phyloP scores from a whole-genome alignment of 2,329 filamentous ascomycete genomes.

The Colletotrichum falcatum region DNA sequence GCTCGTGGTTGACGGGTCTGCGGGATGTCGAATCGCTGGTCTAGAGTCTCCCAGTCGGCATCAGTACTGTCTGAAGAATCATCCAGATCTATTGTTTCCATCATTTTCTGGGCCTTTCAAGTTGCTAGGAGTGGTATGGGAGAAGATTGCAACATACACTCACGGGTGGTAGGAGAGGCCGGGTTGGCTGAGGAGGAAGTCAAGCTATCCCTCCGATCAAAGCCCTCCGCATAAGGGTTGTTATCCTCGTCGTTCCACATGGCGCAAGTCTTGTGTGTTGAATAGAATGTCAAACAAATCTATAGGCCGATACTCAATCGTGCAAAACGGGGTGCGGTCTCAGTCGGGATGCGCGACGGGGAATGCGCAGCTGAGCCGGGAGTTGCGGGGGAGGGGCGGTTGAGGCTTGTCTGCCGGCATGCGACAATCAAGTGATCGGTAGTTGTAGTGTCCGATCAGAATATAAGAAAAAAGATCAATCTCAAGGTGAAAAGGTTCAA shows the following conservation, averaged over 20 bases:
- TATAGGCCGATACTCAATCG: conserved; percentile 22
- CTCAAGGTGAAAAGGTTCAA: conserved; percentile 1
- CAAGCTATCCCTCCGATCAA: conserved; percentile 86
- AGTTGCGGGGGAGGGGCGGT: conserved; percentile 38
- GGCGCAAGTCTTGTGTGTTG: conserved; percentile 44
- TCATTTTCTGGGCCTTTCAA: conserved; percentile 47
- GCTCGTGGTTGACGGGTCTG: conserved; percentile 78
- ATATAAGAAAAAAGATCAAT: not conserved
- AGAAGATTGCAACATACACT: conserved; percentile 51
- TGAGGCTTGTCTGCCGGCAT: conserved; percentile 16
- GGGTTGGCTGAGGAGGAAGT: conserved; percentile 75
- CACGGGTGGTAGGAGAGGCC: conserved; percentile 68
- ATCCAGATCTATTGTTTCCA: conserved; percentile 53
- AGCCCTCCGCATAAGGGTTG: conserved; percentile 93
- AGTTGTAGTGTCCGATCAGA: not conserved
- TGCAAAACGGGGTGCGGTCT: conserved; percentile 34
- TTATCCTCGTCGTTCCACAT: conserved; percentile 99
- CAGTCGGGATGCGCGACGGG: conserved; percentile 32
- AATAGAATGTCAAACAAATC: conserved; percentile 23
- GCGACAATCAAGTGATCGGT: conserved; percentile 5
- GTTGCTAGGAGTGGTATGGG: conserved; percentile 8
- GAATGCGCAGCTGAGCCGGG: conserved; percentile 39
- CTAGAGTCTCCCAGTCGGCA: conserved; percentile 59
- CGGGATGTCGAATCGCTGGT: conserved; percentile 72
- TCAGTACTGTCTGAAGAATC: conserved; percentile 55